Evolutionary conservation across 257 asterid species (phyloP), one percentile per base, ranked within the genome.

Genomic region (Prunella vulgaris): DNA sequence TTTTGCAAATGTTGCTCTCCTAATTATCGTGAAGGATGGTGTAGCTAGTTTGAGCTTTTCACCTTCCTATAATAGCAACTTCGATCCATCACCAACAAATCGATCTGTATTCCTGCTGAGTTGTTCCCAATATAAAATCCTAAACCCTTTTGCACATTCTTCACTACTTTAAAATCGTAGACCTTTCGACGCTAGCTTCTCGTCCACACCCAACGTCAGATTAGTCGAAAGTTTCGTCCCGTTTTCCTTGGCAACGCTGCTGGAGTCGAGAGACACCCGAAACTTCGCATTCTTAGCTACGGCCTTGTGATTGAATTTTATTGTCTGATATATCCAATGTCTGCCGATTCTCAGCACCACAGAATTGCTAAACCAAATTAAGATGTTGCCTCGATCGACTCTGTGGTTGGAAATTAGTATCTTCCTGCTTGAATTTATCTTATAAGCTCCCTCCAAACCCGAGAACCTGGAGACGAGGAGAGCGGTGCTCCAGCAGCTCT

Each of bases 11-110:
- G 17, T 51, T 48, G 42, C 51, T 74, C 71, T 82, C 82, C 33
- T 78, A n/a, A n/a, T n/a, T 33, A 27, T 88, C 92, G 49, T 75
- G 77, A 22, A 79, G 18, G 66, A 88, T 56, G 4, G 90, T 84
- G 83, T 85, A 85, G n/a, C n/a, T n/a, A n/a, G 58, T 85, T 88
- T 53, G 88, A 82, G 83, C 90, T 85, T 42, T 86, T 81, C 12
- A 86, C 61, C 21, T 81, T 74, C 80, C 96, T 86, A 56, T 48
- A 74, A 59, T 85, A 89, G 76, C 93, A 86, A n/a, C 30, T 77
- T 13, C n/a, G n/a, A n/a, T n/a, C 76, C 40, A 30, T 76, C 68
- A 28, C 80, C 80, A 12, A 30, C 17, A 49, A 73, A 85, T n/a
- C n/a, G n/a, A n/a, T 25, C 24, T 65, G 52, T 85, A 85, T 12